phyloP scores from a whole-genome alignment of 1,139 yeast species.

The Saccharomycopsis phalli region DNA sequence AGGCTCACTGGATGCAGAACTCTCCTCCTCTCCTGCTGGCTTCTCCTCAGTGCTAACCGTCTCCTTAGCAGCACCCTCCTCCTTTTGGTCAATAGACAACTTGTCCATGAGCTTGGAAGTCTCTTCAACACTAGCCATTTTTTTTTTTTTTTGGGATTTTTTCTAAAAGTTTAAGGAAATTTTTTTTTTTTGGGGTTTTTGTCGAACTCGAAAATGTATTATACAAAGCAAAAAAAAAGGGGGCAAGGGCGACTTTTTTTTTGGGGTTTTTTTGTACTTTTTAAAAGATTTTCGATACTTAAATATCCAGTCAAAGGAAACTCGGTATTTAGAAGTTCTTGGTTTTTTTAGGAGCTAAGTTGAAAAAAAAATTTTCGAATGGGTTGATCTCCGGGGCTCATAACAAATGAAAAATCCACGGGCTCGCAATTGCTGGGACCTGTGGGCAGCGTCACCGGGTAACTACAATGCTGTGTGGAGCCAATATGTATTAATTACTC shows the following conservation, averaged over 20 bases:
- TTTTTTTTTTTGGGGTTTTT: conserved; percentile 5
- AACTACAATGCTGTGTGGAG: too few relatives aligned
- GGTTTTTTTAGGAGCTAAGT: conserved; percentile 1
- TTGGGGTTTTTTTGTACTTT: background rate
- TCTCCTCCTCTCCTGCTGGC: conserved; percentile 19
- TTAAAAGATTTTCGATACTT: too few relatives aligned
- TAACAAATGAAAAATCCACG: background rate
- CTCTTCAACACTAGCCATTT: conserved; percentile 4
- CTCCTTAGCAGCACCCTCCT: conserved; percentile 21
- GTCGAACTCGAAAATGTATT: too few relatives aligned
- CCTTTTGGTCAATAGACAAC: conserved; percentile 9
- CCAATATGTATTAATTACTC: conserved; percentile 21
- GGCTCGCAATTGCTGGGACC: too few relatives aligned
- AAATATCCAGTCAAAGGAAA: too few relatives aligned
- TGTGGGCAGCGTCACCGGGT: too few relatives aligned
- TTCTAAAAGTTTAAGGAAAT: conserved; percentile 1
- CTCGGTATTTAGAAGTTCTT: background rate
- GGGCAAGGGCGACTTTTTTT: background rate
- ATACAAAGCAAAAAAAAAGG: background rate
- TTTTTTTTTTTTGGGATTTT: background rate
- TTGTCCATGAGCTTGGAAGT: conserved; percentile 8
- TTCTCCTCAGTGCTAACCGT: conserved; percentile 24
- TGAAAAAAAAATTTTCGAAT: background rate
- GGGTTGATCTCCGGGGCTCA: background rate
- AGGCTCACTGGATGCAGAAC: conserved; percentile 29